A percentile compares a stretch with the other conserved stretches of the same genome.
Conservation (phyloP, 2,329 filamentous ascomycete genomes). For the Fusarium nematophilum region DNA sequence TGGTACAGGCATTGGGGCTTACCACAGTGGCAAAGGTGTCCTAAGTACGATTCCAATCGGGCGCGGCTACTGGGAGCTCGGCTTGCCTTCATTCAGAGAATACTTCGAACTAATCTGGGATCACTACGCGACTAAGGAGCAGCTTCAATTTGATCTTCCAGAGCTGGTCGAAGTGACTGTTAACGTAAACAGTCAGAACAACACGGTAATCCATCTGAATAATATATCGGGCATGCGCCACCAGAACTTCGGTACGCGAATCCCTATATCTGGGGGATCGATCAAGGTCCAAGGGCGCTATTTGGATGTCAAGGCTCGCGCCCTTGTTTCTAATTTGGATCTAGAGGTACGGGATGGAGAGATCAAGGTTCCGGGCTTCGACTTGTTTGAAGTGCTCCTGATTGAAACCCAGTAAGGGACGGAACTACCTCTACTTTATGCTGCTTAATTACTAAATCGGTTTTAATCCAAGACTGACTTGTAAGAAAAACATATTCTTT, state of each 20-base stretch:
- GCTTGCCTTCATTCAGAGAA: not conserved
- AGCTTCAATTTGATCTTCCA: not conserved
- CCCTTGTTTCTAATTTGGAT: too few species aligned
- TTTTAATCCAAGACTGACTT: too few species aligned
- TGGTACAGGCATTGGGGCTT: not conserved
- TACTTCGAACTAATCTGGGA: not conserved
- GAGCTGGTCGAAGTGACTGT: slow-evolving; percentile 1
- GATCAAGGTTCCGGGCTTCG: too few species aligned
- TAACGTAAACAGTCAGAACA: not conserved
- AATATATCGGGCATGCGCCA: not conserved
- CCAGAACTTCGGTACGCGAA: not conserved
- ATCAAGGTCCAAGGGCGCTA: too few species aligned
- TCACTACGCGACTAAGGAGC: not conserved
- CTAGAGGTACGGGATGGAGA: too few species aligned
- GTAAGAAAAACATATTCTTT: too few species aligned
- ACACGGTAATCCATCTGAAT: not conserved
- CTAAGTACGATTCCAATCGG: not conserved
- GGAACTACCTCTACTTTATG: too few species aligned
- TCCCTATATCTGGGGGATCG: not conserved
- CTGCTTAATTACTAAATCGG: too few species aligned
- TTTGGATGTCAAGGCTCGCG: too few species aligned
- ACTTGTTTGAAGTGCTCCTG: too few species aligned
- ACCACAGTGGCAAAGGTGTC: not conserved
- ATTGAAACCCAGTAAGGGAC: too few species aligned
- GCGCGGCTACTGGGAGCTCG: not conserved